Evolutionary conservation across 2,329 filamentous ascomycete species (phyloP), one percentile per base, ranked within the genome.

Genomic region (Rutstroemia sp.): DNA sequence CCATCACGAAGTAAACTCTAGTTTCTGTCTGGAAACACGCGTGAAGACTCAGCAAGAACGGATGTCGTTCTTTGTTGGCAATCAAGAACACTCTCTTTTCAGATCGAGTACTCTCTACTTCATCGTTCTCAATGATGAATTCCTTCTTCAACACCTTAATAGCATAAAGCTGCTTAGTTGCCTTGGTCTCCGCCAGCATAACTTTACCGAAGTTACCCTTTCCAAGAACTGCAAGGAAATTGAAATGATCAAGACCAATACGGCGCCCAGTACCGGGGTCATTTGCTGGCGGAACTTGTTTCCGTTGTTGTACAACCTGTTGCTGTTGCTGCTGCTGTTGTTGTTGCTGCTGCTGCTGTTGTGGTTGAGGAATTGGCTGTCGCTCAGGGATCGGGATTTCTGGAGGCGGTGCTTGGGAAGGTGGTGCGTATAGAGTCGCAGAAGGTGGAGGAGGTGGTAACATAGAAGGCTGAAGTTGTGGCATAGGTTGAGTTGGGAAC

Each of bases 191-290:
- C 2, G 94, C 94, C 72, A 99, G 78, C 94, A 99, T 99, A 74
- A 99, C 94, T 75, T 99, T 99, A 72, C 94, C 94, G 70, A 99
- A 99, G 75, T 99, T 99, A 76, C 94, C 94, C 75, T 99, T 99
- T 70, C 94, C 94, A 62, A 99, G 82, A 54, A 99, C 94, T 62
- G 95, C 92, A 63, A 99, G 80, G 81, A 99, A 99, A 72, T 99
- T 99, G 80, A 99, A 99, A 74, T 99, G 92, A 70, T 99, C 95
- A 47, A 99, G 78, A 18, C 94, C 94, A 69, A 99, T 97, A 53
- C 92, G 84, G 68, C 87, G 82, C 34, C 88, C 88, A 57, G 86
- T 90, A 42, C 89, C 88, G 3, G 82, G 77, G 58, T 86, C 79
- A 60, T 83, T 89, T 21, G 87, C 87, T 48, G 83, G 76, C n/a